Evolutionary conservation across 768 basidiomycete genomes (phyloP), one percentile per base, ranked within the genome.

Genomic region (Kwoniella botswanensis): DNA sequence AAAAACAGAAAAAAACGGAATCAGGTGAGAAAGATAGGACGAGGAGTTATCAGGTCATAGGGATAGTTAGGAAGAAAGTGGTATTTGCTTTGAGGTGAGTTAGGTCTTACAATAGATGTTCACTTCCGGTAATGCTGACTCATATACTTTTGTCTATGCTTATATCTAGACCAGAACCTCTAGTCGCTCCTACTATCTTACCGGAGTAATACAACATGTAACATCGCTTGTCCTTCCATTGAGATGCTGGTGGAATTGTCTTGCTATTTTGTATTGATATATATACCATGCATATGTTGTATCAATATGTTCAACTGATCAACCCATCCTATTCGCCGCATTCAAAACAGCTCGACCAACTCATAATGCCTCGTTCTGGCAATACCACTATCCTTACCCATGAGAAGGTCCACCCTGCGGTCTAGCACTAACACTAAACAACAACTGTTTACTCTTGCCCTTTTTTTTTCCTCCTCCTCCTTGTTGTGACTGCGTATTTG

Each of bases 71-170:
- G 67, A 82, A 77, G 67, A 83, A 83, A 55, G 74, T 83, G 9
- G 81, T 83, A 22, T 83, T 83, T 66, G 72, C 79, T 4, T 68
- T 83, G 6, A 64, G 82, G 82, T 82, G 63, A 66, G 82, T 77
- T 10, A 0, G 10, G 10, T 26, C 21, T 18, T n/a, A 44, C 13
- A 6, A 50, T 50, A 15, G 3, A 56, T 13, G 0, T 21, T 13
- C 13, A n/a, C 44, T 29, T 35, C 22, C 35, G 41, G 15, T 52
- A 12, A 41, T 7, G 18, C 60, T 35, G 35, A n/a, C 42, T 13
- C 13, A 46, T 13, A 65, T 54, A 54, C 24, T 54, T 53, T 10
- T 29, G 29, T 29, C 29, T 29, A 29, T 4, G 26, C 46, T 65
- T 7, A 26, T 24, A 10, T 6, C 13, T 41, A 83, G 82, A 41